phyloP scores from a whole-genome alignment of 2,329 filamentous ascomycete genomes.

The Colletotrichum spaethianum region DNA sequence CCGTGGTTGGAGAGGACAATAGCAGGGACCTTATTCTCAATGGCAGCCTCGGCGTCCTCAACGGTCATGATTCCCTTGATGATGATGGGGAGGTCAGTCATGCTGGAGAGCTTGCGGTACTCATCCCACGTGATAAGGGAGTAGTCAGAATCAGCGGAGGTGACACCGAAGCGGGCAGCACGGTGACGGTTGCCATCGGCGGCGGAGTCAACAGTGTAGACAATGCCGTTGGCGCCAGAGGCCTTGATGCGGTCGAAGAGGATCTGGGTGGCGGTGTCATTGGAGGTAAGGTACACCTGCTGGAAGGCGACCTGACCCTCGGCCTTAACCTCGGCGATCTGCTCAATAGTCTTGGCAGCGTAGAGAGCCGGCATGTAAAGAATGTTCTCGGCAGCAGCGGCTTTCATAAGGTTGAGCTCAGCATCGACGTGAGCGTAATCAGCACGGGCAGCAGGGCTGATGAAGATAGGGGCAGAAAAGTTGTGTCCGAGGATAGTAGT shows the following conservation, averaged over 20 bases:
- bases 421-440: constrained; percentile 60
- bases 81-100: constrained; percentile 56
- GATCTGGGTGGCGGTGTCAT: constrained; percentile 51
- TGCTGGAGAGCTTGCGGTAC: constrained; percentile 53
- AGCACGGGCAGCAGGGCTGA: constrained; percentile 63
- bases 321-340: constrained; percentile 54
- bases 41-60: constrained; percentile 53
- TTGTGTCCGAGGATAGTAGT: constrained; percentile 68
- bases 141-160: constrained; percentile 48
- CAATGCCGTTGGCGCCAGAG: constrained; percentile 53
- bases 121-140: constrained; percentile 51
- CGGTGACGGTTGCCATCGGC: constrained; percentile 57
- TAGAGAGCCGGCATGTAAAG: constrained; percentile 63
- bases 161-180: constrained; percentile 55
- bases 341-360: constrained; percentile 52
- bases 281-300: constrained; percentile 51
- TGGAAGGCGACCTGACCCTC: constrained; percentile 56
- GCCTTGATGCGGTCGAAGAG: constrained; percentile 51
- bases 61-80: constrained; percentile 57
- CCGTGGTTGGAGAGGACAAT: constrained; percentile 61
- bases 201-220: constrained; percentile 58
- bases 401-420: constrained; percentile 65
- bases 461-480: constrained; percentile 69
- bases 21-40: constrained; percentile 51
- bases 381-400: constrained; percentile 62